Percentiles rank a stretch among this genome's conserved stretches.
Evolutionary conservation across 176 grass and related monocot species (phyloP).

Genomic region (Eleusine indica): DNA sequence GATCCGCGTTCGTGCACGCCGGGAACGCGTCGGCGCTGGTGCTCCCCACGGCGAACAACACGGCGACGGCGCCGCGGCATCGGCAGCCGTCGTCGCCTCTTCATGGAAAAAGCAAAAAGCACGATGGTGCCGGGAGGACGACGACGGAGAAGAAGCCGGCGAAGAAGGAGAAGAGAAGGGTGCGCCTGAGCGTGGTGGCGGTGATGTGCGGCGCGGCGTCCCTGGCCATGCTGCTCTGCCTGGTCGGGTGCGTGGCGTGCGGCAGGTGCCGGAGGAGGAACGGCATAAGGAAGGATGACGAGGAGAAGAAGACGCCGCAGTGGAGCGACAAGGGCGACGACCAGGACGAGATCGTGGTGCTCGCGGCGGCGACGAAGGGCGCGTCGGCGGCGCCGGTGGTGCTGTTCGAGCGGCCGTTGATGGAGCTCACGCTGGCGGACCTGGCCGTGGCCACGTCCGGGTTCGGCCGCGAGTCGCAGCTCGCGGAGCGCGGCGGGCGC

Average conservation of each 20-base stretch:
- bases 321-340: constrained; percentile 12
- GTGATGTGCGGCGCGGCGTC: constrained; percentile 46
- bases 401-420: constrained; percentile 83
- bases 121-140: not conserved
- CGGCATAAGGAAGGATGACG: constrained; percentile 7
- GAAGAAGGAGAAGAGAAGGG: not conserved
- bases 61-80: not conserved
- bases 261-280: constrained; percentile 33
- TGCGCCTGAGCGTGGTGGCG: constrained; percentile 37
- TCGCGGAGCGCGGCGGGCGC: constrained; percentile 67
- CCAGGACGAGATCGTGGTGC: constrained; percentile 11
- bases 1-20: constrained; percentile 63
- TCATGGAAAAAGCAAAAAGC: not conserved
- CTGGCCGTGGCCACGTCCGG: constrained; percentile 73
- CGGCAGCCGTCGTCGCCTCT: not conserved
- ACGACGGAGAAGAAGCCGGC: not conserved
- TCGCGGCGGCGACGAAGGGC: constrained; percentile 40
- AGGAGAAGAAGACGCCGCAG: constrained; percentile 23
- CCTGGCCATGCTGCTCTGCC: constrained; percentile 37
- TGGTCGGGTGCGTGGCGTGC: constrained; percentile 55
- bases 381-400: constrained; percentile 67
- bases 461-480: constrained; percentile 87
- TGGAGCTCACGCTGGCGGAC: constrained; percentile 76
- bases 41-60: constrained; percentile 11
- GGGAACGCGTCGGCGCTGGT: constrained; percentile 47